A percentile compares a stretch with the other conserved stretches of the same genome.
Evolutionary conservation across 2,329 filamentous ascomycete species (phyloP).

Genomic region (Aspergillus felis): DNA sequence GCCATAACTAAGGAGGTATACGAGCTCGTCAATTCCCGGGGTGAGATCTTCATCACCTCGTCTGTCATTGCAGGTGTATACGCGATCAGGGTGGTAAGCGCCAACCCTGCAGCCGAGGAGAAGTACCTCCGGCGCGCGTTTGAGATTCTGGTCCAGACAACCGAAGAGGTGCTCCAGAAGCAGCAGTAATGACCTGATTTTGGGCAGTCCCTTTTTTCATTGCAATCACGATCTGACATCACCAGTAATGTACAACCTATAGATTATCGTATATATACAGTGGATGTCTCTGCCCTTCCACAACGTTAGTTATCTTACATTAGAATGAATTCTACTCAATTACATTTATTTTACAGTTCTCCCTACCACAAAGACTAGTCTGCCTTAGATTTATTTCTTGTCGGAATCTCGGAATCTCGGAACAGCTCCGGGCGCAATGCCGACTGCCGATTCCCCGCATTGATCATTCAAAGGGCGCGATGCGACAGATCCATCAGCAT

Average conservation of each 20-base stretch:
- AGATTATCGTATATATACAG: background rate
- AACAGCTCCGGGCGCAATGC: background rate
- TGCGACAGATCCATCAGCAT: background rate
- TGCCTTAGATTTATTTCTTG: background rate
- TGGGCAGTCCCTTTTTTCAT: too few species aligned
- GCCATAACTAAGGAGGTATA: slow-evolving; percentile 69
- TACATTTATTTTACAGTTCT: background rate
- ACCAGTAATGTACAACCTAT: background rate
- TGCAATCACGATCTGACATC: background rate
- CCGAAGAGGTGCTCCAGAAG: slow-evolving; percentile 50
- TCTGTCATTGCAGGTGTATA: slow-evolving; percentile 69
- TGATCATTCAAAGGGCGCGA: background rate
- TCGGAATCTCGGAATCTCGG: background rate
- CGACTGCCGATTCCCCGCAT: background rate
- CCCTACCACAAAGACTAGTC: background rate
- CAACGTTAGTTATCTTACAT: background rate
- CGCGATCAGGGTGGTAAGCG: slow-evolving; percentile 77
- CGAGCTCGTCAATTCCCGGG: slow-evolving; percentile 66
- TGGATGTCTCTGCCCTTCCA: background rate
- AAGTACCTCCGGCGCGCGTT: slow-evolving; percentile 70
- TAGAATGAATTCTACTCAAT: background rate
- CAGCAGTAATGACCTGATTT: background rate
- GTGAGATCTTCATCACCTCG: slow-evolving; percentile 78
- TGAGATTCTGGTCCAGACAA: slow-evolving; percentile 63
- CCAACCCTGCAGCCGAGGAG: slow-evolving; percentile 65